phyloP scores from a whole-genome alignment of 1,284 basidiomycete species.

The Boletus mariae region DNA sequence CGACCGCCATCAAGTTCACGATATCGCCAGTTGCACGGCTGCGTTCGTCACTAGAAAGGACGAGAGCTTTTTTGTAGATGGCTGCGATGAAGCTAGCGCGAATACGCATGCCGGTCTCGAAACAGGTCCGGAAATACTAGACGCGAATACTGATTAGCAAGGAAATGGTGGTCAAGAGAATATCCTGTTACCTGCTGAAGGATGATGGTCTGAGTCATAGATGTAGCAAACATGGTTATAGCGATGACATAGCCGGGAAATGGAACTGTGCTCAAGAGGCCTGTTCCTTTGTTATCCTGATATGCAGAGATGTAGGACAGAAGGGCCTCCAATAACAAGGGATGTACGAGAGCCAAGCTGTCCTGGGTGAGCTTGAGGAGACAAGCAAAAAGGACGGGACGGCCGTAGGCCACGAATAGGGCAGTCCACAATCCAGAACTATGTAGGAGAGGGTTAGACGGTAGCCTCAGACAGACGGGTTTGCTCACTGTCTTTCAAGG shows the following conservation, averaged over 20 bases:
- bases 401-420: constrained; percentile 75
- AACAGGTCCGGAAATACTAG: not conserved
- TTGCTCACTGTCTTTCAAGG: constrained; percentile 53
- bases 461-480: not conserved
- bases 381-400: constrained; percentile 68
- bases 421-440: constrained; percentile 62
- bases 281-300: constrained; percentile 39
- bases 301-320: constrained; percentile 81
- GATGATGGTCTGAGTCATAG: constrained; percentile 74
- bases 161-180: not conserved
- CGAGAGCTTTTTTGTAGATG: constrained; percentile 85
- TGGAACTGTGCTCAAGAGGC: constrained; percentile 30
- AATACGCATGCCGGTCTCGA: constrained; percentile 73
- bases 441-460: not conserved
- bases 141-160: not conserved
- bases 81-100: constrained; percentile 82
- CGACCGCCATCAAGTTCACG: constrained; percentile 90
- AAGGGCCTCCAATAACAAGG: constrained; percentile 81
- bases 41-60: constrained; percentile 82
- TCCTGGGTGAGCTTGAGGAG: constrained; percentile 78
- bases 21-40: constrained; percentile 84
- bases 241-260: constrained; percentile 75
- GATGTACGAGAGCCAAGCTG: constrained; percentile 79
- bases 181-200: constrained; percentile 68
- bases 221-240: constrained; percentile 74